Conservation (phyloP, 1,284 basidiomycete species). For the Cryptococcus amylolentus region DNA sequence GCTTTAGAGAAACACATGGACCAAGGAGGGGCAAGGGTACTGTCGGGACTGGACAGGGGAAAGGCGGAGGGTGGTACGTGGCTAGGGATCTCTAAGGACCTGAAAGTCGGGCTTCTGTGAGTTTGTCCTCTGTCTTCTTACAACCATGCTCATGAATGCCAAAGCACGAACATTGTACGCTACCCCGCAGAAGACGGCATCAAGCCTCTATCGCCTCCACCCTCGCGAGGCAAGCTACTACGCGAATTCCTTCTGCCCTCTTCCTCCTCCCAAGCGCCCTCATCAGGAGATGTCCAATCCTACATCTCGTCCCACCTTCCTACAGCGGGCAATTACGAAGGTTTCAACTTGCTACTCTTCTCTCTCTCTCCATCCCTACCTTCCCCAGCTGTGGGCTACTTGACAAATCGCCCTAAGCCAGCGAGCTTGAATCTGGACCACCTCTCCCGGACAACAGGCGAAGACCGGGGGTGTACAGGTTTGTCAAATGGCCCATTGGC, state of each 20-base stretch:
- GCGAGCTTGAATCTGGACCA: not conserved
- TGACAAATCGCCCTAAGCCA: slow-evolving; percentile 36
- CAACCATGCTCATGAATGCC: not conserved
- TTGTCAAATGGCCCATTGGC: slow-evolving; percentile 39
- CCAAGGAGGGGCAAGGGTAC: slow-evolving; percentile 18
- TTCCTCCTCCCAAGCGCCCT: slow-evolving; percentile 10
- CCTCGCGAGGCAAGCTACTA: slow-evolving; percentile 37
- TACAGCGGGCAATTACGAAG: slow-evolving; percentile 30
- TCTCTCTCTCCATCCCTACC: slow-evolving; percentile 22
- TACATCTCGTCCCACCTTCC: slow-evolving; percentile 22
- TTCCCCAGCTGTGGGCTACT: slow-evolving; percentile 27
- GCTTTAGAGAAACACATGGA: not conserved
- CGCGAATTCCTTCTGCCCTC: slow-evolving; percentile 24
- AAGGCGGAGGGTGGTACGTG: slow-evolving; percentile 37
- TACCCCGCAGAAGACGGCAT: slow-evolving; percentile 10
- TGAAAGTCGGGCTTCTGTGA: slow-evolving; percentile 42
- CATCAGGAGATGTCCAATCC: slow-evolving; percentile 2
- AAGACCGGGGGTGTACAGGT: slow-evolving; percentile 13
- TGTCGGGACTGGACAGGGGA: slow-evolving; percentile 37
- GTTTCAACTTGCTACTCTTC: slow-evolving; percentile 48
- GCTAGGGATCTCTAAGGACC: slow-evolving; percentile 40
- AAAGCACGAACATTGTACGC: slow-evolving; percentile 43
- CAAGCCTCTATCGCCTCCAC: slow-evolving; percentile 20
- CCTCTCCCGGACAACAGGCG: not conserved
- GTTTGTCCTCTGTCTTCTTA: slow-evolving; percentile 5